phyloP scores from a whole-genome alignment of 306 rosid species.

The Inga oerstediana region DNA sequence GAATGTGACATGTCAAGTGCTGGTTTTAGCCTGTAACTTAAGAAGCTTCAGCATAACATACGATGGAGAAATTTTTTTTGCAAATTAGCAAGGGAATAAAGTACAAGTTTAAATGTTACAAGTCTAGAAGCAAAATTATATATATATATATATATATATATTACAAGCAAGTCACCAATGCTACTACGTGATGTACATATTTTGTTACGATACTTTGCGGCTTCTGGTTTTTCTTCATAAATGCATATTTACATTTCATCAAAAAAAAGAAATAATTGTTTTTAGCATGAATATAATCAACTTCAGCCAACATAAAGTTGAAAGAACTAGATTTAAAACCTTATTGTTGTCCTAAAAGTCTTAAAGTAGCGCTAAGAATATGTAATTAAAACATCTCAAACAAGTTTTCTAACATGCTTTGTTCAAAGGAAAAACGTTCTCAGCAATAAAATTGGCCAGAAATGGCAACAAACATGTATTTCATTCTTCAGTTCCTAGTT shows the following conservation, averaged over 20 bases:
- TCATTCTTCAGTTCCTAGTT: not conserved
- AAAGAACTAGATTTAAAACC: constrained; percentile 12
- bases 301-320: not conserved
- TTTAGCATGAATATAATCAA: constrained; percentile 11
- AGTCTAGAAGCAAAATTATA: not conserved
- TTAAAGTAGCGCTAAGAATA: constrained; percentile 16
- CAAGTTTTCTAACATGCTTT: constrained; percentile 18
- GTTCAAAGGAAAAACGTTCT: constrained; percentile 11
- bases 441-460: constrained; percentile 24
- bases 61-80: not conserved
- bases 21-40: constrained; percentile 1
- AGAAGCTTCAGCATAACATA: constrained; percentile 33
- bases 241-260: too few relatives aligned
- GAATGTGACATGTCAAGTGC: constrained; percentile 24
- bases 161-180: not conserved
- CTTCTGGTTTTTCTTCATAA: too few relatives aligned
- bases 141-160: not conserved
- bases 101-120: not conserved
- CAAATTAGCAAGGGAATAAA: not conserved
- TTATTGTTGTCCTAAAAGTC: constrained; percentile 5
- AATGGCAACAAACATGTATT: not conserved
- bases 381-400: constrained; percentile 26
- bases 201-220: too few relatives aligned
- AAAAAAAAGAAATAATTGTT: not conserved
- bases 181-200: not conserved